These are phyloP conservation scores for Penicillium thymicola DNA, from an alignment of 2,329 filamentous ascomycete species.

Conservation along the genomic window DNA sequence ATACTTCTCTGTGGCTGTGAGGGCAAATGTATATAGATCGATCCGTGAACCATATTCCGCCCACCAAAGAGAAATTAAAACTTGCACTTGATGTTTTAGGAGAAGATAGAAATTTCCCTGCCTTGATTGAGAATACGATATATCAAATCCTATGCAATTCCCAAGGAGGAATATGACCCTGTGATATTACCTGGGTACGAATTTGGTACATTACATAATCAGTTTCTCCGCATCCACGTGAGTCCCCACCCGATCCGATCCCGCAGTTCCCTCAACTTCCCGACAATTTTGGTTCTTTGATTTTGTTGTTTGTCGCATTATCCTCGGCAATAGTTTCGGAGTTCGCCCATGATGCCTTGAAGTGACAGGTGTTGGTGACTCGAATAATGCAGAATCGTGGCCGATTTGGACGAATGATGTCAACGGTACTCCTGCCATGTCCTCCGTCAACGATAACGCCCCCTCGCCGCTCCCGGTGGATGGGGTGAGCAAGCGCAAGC, in stretches of 20 bases:
- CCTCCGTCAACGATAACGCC: constrained; percentile 35
- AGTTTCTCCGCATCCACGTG: constrained; percentile 26
- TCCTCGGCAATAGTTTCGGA: constrained; percentile 17
- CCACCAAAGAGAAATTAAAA: not conserved
- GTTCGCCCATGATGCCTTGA: constrained; percentile 20
- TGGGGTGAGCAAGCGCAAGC: constrained; percentile 40
- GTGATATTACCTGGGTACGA: not conserved
- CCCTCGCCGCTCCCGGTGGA: constrained; percentile 31
- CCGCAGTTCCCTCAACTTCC: constrained; percentile 23
- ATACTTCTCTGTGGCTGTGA: not conserved
- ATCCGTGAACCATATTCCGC: not conserved
- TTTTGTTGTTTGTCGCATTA: constrained; percentile 15
- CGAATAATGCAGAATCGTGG: constrained; percentile 24
- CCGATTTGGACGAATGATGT: constrained; percentile 24
- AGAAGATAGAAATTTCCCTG: not conserved
- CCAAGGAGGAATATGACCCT: not conserved
- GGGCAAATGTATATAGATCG: not conserved
- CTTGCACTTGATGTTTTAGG: not conserved
- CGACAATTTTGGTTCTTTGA: constrained; percentile 24
- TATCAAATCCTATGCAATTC: constrained; percentile 35
- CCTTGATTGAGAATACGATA: not conserved
- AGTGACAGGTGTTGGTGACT: constrained; percentile 4
- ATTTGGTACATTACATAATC: constrained; percentile 19
- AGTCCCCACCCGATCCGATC: constrained; percentile 27
- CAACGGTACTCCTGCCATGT: constrained; percentile 35